These are phyloP conservation scores for Dendrocalamus sinicus DNA, from an alignment of 176 grass and related monocot species.

Conservation along the genomic window DNA sequence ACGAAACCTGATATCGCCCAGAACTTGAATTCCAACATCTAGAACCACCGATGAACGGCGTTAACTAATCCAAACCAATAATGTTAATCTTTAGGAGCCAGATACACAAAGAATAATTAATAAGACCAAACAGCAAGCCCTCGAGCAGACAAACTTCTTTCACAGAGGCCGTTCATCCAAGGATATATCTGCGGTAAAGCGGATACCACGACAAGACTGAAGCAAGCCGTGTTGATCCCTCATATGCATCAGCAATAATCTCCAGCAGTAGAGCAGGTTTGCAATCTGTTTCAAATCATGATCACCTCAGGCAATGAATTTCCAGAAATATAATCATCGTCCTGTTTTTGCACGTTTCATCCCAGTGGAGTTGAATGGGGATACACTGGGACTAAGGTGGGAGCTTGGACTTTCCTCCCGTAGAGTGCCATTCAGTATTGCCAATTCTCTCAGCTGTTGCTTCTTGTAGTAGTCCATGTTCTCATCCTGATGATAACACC, in stretches of 20 bases:
- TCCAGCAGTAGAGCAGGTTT: conserved; percentile 24
- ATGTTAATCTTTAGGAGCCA: conserved; percentile 47
- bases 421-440: conserved; percentile 89
- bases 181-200: background rate
- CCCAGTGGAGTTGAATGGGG: conserved; percentile 79
- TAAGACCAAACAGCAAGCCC: conserved; percentile 38
- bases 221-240: background rate
- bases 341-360: conserved; percentile 95
- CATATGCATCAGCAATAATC: conserved; percentile 30
- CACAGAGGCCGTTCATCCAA: conserved; percentile 13
- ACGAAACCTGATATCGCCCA: conserved; percentile 39
- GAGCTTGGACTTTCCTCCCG: conserved; percentile 84
- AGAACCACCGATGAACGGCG: background rate
- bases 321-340: conserved; percentile 50
- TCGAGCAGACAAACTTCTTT: conserved; percentile 12
- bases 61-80: conserved; percentile 55
- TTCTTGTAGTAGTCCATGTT: conserved; percentile 97
- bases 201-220: background rate
- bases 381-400: conserved; percentile 73
- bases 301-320: conserved; percentile 32
- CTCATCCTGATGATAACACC: conserved; percentile 62
- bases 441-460: conserved; percentile 89
- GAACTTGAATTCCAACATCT: conserved; percentile 28
- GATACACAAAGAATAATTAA: conserved; percentile 50
- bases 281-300: conserved; percentile 21